Base-by-base conservation (phyloP, 2,329 filamentous ascomycete species). In the Periglandula ipomoeae region DNA sequence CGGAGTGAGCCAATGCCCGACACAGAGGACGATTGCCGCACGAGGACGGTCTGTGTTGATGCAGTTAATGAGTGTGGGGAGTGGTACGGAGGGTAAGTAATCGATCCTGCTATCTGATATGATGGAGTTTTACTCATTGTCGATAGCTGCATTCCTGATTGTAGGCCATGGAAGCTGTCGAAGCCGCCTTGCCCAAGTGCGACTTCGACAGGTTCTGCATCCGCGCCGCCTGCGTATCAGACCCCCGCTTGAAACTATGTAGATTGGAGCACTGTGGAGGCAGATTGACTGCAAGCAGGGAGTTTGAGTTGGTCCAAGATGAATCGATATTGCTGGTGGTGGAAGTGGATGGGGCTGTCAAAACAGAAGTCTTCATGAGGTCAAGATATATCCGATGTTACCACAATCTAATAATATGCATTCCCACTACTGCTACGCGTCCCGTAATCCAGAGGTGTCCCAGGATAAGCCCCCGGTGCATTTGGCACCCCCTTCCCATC, bases 381-480 rank as follows among this genome's bases (percentile, higher is more conserved):
- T 27, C 11, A 10, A 42, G 3, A 27, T 32, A 24, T 30, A n/a
- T 45, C n/a, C n/a, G n/a, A 10, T 26, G 30, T 9, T 24, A 11
- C 43, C 11, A 23, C 3, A 4, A 5, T 17, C 51, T 56, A 66
- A 46, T 73, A 73, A 50, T 69, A 72, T 9, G 62, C 58, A 39
- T 65, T 70, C 0, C 61, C 65, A 9, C 62, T 55, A 23, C 59
- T 57, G 34, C 63, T 60, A 5, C 56, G 53, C 23, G 51, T 49
- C 17, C 58, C 51, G 56, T 72, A 72, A 27, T 73, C 68, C 3
- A 57, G 58, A 24, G 64, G 61, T 0, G 70, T 69, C 7, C 73
- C 75, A 4, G 77, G 75, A 53, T 76, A 81, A 0, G 73, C 71
- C 3, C 77, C 76, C 13, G 70, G 69, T 3, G 56, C 59, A 0